Evolutionary conservation across 306 rosid species (phyloP), one percentile per base, ranked within the genome.

Genomic region (Vigna mungo): DNA sequence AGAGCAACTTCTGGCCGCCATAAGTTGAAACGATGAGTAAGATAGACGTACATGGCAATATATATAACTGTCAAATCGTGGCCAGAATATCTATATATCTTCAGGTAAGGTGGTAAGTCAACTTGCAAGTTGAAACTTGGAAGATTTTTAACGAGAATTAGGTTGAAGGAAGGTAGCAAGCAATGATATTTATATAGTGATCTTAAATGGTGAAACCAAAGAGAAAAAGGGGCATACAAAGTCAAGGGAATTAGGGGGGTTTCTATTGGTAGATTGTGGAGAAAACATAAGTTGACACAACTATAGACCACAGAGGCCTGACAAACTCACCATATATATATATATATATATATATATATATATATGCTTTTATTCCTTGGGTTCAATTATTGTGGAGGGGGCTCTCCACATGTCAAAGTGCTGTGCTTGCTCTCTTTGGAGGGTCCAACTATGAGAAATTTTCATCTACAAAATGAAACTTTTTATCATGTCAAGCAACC

Each of bases 21-120:
- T 43, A 60, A 51, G 30, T 30, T 76, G 54, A 70, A 67, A 76
- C 61, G 16, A 58, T 56, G 25, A 64, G 77, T 23, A 36, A 37
- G 48, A 69, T 71, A 75, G 80, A 63, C 69, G 68, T 61, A 82
- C 84, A 78, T 69, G 86, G 72, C 82, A 82, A 71, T 54, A 63
- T 62, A 55, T 34, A 56, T 39, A 70, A 49, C 52, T 78, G 89
- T 83, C 87, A 86, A 62, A 83, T 86, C 83, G 7, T 76, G 84
- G 60, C 68, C 13, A 64, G 2, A 81, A 54, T 61, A 61, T 61
- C 68, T 62, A 63, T 32, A 15, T 20, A 76, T 71, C 76, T 74
- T 68, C 48, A 49, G 15, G 39, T 58, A 53, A 53, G 27, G 59
- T 62, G 23, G 13, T 17, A 79, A 73, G 89, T 86, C 89, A 86